Conservation (phyloP, 2,329 filamentous ascomycete genomes). For the Curvularia sp. region DNA sequence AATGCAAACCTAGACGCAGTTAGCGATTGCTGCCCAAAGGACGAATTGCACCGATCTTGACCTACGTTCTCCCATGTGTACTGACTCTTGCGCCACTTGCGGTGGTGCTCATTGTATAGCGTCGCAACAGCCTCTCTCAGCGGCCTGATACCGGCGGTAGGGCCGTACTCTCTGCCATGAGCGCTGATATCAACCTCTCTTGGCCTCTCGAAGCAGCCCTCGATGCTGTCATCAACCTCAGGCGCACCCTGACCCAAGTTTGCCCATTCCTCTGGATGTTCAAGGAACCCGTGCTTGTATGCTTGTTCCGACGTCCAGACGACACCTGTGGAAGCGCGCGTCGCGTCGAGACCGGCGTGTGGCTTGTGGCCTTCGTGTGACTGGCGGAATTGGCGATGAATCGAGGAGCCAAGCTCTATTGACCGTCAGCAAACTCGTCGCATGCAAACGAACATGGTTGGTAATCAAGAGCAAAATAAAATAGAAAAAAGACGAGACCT, state of each 20-base stretch:
- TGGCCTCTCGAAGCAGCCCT: conserved; percentile 85
- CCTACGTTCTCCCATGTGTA: conserved; percentile 88
- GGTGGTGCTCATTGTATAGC: conserved; percentile 92
- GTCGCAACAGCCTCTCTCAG: conserved; percentile 87
- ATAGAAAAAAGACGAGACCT: conserved; percentile 10
- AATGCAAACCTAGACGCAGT: conserved; percentile 58
- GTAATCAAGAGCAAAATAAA: neutral
- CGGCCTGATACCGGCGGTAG: conserved; percentile 91
- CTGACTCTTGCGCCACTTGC: conserved; percentile 83
- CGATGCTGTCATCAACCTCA: conserved; percentile 91
- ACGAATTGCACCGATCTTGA: neutral
- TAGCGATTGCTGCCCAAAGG: conserved; percentile 63
- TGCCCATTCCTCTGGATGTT: conserved; percentile 84
- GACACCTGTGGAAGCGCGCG: conserved; percentile 87
- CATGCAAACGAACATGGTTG: neutral
- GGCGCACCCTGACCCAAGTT: conserved; percentile 94
- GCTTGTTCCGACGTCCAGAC: conserved; percentile 92
- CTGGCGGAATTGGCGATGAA: conserved; percentile 87
- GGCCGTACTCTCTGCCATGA: conserved; percentile 84
- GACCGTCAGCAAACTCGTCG: neutral
- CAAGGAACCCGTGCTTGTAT: conserved; percentile 84
- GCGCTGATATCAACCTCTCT: conserved; percentile 78
- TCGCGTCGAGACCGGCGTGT: conserved; percentile 89
- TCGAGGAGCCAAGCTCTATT: conserved; percentile 79
- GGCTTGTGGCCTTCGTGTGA: conserved; percentile 90